These are phyloP conservation scores for Periconia macrospinosa DNA, from an alignment of 2,329 filamentous ascomycete species.

Conservation along the genomic window DNA sequence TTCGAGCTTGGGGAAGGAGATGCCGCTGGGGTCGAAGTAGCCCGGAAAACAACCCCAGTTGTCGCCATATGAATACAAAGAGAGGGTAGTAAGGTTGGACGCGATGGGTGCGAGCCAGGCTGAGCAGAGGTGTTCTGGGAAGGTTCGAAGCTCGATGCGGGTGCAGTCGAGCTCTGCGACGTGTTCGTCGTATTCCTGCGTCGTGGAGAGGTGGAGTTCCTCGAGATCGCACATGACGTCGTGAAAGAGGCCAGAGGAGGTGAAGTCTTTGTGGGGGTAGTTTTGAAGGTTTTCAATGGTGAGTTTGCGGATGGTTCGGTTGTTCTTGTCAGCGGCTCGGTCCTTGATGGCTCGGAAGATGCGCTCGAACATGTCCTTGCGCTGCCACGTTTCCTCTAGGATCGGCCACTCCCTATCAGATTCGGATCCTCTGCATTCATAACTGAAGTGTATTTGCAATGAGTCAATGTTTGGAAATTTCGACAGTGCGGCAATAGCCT, in stretches of 20 bases:
- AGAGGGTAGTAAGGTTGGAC: conserved; percentile 4
- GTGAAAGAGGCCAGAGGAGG: conserved; percentile 8
- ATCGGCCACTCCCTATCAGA: background rate
- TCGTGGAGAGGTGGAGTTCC: conserved; percentile 8
- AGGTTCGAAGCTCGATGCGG: conserved; percentile 10
- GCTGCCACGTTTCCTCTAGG: background rate
- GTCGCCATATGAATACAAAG: conserved; percentile 2
- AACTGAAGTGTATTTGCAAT: background rate
- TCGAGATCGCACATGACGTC: conserved; percentile 9
- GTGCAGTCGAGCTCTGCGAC: conserved; percentile 10
- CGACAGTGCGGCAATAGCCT: background rate
- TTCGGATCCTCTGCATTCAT: background rate
- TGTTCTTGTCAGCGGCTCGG: conserved; percentile 1
- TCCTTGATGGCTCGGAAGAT: conserved; percentile 4
- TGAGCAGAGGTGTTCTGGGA: conserved; percentile 3
- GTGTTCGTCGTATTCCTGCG: conserved; percentile 9
- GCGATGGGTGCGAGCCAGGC: conserved; percentile 11
- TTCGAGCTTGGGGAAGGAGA: conserved; percentile 12
- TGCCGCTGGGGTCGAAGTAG: conserved; percentile 6
- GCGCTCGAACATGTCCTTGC: background rate
- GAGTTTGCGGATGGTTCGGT: conserved; percentile 9
- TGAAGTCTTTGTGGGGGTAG: conserved; percentile 6
- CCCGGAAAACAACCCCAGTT: conserved; percentile 15
- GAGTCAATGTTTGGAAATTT: background rate
- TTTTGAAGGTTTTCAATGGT: conserved; percentile 13